Conservation (phyloP, 1,284 basidiomycete genomes). For the Naganishia sp. region DNA sequence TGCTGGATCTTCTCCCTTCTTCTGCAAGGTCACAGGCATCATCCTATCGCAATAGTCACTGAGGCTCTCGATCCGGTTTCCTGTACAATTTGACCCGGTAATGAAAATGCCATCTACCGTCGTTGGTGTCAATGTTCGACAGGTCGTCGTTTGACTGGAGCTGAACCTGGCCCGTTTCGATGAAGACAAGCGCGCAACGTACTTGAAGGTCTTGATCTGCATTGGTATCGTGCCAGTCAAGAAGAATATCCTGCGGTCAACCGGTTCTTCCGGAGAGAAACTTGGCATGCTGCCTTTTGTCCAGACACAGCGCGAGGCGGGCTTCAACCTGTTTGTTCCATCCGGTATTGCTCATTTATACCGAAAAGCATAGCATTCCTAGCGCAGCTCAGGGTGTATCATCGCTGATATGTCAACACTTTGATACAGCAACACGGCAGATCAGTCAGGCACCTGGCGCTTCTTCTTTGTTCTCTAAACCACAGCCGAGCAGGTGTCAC, state of each 20-base stretch:
- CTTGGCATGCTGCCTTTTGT: constrained; percentile 92
- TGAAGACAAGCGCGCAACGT: constrained; percentile 95
- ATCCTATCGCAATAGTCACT: constrained; percentile 97
- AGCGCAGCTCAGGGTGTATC: constrained; percentile 46
- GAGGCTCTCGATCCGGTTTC: constrained; percentile 91
- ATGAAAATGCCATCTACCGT: constrained; percentile 83
- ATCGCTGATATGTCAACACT: no score
- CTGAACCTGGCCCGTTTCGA: constrained; percentile 98
- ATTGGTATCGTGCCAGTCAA: constrained; percentile 92
- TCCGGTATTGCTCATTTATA: constrained; percentile 96
- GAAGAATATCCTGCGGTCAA: constrained; percentile 91
- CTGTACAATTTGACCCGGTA: constrained; percentile 88
- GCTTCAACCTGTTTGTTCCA: constrained; percentile 96
- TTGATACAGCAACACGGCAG: constrained; percentile 53
- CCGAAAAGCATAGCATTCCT: constrained; percentile 57
- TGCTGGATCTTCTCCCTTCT: constrained; percentile 97
- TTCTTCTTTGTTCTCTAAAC: no score
- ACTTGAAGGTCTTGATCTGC: constrained; percentile 93
- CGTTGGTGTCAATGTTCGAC: constrained; percentile 97
- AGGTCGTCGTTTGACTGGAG: constrained; percentile 96
- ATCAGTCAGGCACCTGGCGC: constrained; percentile 71
- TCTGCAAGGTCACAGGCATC: constrained; percentile 95
- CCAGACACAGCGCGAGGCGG: constrained; percentile 86
- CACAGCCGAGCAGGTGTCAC: no score
- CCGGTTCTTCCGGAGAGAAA: constrained; percentile 97